Percentiles rank a stretch among this genome's conserved stretches.
Conservation (phyloP, 1,284 basidiomycete genomes). For the Rhodotorula sp. region DNA sequence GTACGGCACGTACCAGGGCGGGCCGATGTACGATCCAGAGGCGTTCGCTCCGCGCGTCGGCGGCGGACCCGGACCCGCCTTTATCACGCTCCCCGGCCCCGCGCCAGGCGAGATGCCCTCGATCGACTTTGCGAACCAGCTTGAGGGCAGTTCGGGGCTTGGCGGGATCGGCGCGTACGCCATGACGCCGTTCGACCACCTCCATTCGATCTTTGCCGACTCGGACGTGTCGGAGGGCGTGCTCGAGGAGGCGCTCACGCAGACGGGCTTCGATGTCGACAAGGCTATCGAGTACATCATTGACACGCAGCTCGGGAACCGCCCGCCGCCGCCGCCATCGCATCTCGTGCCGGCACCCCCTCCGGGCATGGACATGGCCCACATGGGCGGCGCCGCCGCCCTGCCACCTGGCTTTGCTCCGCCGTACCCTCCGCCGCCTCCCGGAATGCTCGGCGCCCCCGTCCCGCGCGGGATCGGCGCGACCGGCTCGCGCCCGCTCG, state of each 20-base stretch:
- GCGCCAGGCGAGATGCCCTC: constrained; percentile 35
- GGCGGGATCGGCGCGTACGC: constrained; percentile 43
- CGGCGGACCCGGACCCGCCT: constrained; percentile 26
- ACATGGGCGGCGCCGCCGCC: not conserved
- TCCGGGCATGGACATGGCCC: not conserved
- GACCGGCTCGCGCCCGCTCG: constrained; percentile 40
- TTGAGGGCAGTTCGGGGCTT: constrained; percentile 21
- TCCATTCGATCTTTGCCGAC: constrained; percentile 82
- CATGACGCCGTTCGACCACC: constrained; percentile 95
- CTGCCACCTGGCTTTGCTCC: constrained; percentile 37
- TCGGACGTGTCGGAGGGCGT: constrained; percentile 83
- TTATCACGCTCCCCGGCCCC: constrained; percentile 33
- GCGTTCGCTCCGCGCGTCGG: constrained; percentile 2
- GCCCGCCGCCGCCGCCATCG: constrained; percentile 41
- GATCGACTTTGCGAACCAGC: constrained; percentile 40
- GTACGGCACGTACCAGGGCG: constrained; percentile 21
- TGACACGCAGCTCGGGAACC: constrained; percentile 56
- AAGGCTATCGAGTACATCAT: constrained; percentile 88
- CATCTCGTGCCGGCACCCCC: too few relatives aligned
- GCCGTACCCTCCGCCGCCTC: constrained; percentile 22
- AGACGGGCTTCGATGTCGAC: constrained; percentile 91
- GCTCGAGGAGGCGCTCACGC: constrained; percentile 85
- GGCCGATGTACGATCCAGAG: constrained; percentile 23
- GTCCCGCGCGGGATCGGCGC: constrained; percentile 39
- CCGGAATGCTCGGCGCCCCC: constrained; percentile 38